A percentile compares a stretch with the other conserved stretches of the same genome.
Conservation (phyloP, 495 filamentous ascomycete genomes). For the Annulohypoxylon stygium region DNA sequence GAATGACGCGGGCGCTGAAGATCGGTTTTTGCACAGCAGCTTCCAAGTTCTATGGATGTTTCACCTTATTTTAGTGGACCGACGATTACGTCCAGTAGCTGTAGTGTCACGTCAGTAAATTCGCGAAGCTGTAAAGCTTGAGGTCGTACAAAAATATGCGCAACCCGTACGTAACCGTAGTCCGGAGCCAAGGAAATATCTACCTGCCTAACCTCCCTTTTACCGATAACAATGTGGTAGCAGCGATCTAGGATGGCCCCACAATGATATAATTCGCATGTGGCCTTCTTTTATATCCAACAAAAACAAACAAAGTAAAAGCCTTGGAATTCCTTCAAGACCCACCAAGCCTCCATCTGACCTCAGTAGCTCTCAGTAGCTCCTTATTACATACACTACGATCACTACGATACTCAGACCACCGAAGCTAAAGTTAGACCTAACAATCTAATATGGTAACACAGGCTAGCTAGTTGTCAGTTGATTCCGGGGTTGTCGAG, state of each 20-base stretch:
- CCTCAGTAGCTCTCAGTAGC: not conserved
- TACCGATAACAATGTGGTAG: slow-evolving; percentile 2
- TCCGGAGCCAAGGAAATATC: too few species aligned
- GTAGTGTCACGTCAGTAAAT: slow-evolving; percentile 11
- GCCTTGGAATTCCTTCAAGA: not conserved
- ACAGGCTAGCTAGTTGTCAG: not conserved
- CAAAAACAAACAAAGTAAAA: not conserved
- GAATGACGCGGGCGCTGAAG: not conserved
- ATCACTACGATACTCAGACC: not conserved
- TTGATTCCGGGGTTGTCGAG: slow-evolving; percentile 4
- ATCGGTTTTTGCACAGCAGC: not conserved
- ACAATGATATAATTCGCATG: slow-evolving; percentile 37
- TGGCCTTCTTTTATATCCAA: slow-evolving; percentile 26
- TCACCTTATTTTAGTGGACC: slow-evolving; percentile 8
- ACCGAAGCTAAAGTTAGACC: not conserved
- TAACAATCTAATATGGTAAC: slow-evolving; percentile 1
- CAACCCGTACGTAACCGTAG: not conserved
- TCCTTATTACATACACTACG: too few species aligned
- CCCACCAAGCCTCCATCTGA: slow-evolving; percentile 12
- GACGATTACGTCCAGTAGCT: not conserved
- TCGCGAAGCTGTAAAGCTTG: not conserved
- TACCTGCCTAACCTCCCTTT: too few species aligned
- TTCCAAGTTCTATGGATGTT: not conserved
- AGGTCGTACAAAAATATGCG: not conserved
- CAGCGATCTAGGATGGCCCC: slow-evolving; percentile 16